Evolutionary conservation across 2,329 filamentous ascomycete genomes (phyloP).

Genomic region (Mariannaea sp.): DNA sequence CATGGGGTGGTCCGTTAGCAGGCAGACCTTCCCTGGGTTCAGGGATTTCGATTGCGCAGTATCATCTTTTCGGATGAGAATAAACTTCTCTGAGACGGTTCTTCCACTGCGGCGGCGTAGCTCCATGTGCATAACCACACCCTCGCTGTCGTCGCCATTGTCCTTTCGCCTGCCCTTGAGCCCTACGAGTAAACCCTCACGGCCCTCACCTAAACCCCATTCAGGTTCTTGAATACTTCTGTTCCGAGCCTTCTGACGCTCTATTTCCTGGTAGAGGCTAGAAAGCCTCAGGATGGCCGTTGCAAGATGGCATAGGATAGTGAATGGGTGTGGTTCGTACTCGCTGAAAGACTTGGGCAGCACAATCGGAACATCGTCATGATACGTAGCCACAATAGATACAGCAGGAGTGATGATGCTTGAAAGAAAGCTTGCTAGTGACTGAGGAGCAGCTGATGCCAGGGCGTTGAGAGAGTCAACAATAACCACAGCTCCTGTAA

Average conservation of each 20-base stretch:
- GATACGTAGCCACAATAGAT: conserved; percentile 80
- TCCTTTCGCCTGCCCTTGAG: conserved; percentile 56
- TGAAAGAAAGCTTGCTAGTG: conserved; percentile 71
- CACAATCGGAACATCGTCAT: conserved; percentile 73
- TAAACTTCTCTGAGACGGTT: conserved; percentile 71
- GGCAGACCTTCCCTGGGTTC: conserved; percentile 47
- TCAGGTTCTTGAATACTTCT: conserved; percentile 75
- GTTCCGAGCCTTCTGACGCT: conserved; percentile 74
- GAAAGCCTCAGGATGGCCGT: conserved; percentile 80
- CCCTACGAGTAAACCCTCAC: conserved; percentile 79
- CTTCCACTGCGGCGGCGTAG: conserved; percentile 82
- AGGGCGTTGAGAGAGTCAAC: conserved; percentile 80
- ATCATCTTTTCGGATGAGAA: conserved; percentile 47
- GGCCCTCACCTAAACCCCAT: conserved; percentile 77
- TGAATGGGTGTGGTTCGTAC: conserved; percentile 72
- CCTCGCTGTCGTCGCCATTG: conserved; percentile 42
- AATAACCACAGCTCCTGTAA: conserved; percentile 71
- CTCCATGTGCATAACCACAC: conserved; percentile 83
- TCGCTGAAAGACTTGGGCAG: conserved; percentile 51
- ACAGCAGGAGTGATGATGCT: conserved; percentile 67
- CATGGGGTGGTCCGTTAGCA: conserved; percentile 78
- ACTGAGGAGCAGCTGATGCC: conserved; percentile 55
- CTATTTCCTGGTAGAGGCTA: conserved; percentile 74
- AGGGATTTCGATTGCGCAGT: conserved; percentile 16
- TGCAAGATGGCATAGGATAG: conserved; percentile 80